Evolutionary conservation across 1,284 basidiomycete genomes (phyloP).

Genomic region (Phlebopus sp.): DNA sequence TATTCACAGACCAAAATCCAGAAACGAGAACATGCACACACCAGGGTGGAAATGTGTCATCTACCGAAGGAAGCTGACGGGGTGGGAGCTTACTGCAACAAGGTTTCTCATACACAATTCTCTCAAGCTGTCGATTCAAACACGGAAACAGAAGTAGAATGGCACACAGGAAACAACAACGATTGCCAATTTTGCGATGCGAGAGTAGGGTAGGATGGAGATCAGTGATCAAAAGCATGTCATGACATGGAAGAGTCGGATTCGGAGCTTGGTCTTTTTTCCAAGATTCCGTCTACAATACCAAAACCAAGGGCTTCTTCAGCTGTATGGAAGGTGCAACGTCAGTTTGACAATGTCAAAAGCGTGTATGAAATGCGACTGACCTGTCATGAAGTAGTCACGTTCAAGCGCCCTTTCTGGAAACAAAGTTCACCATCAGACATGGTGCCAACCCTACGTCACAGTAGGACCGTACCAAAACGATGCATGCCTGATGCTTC

Average conservation of each 20-base stretch:
- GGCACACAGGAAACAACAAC: conserved; percentile 3
- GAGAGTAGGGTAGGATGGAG: conserved; percentile 9
- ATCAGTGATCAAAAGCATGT: conserved; percentile 9
- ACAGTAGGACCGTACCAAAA: conserved; percentile 60
- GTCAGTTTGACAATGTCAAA: conserved; percentile 18
- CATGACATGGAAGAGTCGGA: conserved; percentile 28
- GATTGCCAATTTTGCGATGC: conserved; percentile 12
- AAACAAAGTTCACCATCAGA: conserved; percentile 19
- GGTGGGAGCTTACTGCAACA: conserved; percentile 20
- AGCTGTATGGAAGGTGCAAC: conserved; percentile 43
- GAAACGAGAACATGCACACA: conserved; percentile 11
- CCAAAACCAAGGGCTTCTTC: conserved; percentile 86
- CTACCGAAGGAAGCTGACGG: conserved; percentile 8
- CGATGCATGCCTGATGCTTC: conserved; percentile 63
- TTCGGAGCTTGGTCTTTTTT: conserved; percentile 57
- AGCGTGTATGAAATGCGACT: conserved; percentile 24
- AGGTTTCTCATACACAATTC: conserved; percentile 14
- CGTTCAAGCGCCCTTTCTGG: conserved; percentile 84
- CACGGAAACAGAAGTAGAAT: conserved; percentile 3
- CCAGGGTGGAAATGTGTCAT: conserved; percentile 24
- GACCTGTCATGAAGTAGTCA: conserved; percentile 92
- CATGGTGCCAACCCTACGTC: conserved; percentile 8
- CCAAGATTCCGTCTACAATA: conserved; percentile 86
- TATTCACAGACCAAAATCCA: conserved; percentile 23
- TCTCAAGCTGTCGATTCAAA: conserved; percentile 13